Evolutionary conservation across 768 basidiomycete species (phyloP).

Genomic region (Auricularia sp.): DNA sequence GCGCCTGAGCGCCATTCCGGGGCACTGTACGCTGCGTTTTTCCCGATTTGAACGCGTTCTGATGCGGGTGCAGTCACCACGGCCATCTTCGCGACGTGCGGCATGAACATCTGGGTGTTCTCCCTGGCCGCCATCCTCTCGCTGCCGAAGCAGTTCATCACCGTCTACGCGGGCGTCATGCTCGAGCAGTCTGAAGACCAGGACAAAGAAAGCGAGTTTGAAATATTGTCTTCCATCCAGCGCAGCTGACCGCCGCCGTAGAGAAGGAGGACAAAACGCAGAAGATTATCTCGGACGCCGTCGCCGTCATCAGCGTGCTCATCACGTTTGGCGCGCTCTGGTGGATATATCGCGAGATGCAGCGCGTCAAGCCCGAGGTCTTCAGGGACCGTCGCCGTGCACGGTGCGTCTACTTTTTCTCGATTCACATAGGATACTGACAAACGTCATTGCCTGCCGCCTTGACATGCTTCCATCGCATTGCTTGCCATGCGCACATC

Average conservation of each 20-base stretch:
- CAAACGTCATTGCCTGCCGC: not conserved
- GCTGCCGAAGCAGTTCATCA: slow-evolving; percentile 84
- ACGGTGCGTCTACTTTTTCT: slow-evolving; percentile 31
- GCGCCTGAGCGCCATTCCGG: slow-evolving; percentile 75
- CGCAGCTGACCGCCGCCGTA: slow-evolving; percentile 10
- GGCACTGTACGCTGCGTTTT: slow-evolving; percentile 45
- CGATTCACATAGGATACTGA: not conserved
- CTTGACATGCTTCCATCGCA: too few species aligned
- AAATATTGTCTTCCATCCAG: not conserved
- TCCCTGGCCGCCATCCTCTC: slow-evolving; percentile 71
- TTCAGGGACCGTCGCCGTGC: slow-evolving; percentile 64
- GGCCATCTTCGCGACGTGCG: slow-evolving; percentile 80
- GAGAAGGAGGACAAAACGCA: slow-evolving; percentile 34
- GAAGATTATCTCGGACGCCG: slow-evolving; percentile 57
- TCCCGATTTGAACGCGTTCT: not conserved
- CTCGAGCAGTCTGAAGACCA: slow-evolving; percentile 31
- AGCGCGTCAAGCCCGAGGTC: slow-evolving; percentile 53
- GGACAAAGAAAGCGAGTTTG: not conserved
- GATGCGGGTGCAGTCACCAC: slow-evolving; percentile 54
- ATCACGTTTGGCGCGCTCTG: slow-evolving; percentile 73
- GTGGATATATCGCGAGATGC: slow-evolving; percentile 72
- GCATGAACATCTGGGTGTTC: slow-evolving; percentile 74
- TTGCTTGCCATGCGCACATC: too few species aligned
- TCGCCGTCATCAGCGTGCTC: slow-evolving; percentile 56
- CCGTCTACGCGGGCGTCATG: slow-evolving; percentile 82